phyloP scores from a whole-genome alignment of 176 grass and related monocot species.

The Juncus inflexus region DNA sequence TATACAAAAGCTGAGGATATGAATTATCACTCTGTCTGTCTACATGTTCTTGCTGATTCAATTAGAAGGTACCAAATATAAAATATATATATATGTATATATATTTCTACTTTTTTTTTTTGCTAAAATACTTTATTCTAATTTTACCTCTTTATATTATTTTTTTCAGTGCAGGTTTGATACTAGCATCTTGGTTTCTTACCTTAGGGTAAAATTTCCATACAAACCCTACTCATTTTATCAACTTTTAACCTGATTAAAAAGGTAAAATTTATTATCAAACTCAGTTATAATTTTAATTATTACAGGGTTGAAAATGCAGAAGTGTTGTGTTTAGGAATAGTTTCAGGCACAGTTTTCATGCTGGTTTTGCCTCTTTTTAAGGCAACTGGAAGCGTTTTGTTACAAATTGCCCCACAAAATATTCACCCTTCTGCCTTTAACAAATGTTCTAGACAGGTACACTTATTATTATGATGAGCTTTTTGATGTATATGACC shows the following conservation, averaged over 20 bases:
- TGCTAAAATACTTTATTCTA: conserved; percentile 6
- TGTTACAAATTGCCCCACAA: conserved; percentile 84
- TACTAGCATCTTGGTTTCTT: conserved; percentile 97
- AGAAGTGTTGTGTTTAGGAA: conserved; percentile 80
- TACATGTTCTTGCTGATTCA: conserved; percentile 95
- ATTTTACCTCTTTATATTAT: conserved; percentile 10
- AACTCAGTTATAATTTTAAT: conserved; percentile 11
- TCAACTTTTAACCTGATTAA: conserved; percentile 1
- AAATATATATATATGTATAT: too few species aligned
- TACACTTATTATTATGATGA: conserved; percentile 22
- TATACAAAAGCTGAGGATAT: conserved; percentile 97
- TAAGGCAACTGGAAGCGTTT: conserved; percentile 70
- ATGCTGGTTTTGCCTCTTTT: conserved; percentile 93
- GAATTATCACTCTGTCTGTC: conserved; percentile 91
- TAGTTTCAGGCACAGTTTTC: conserved; percentile 88
- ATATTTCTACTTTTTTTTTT: not conserved
- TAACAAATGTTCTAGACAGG: conserved; percentile 82
- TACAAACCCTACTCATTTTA: not conserved
- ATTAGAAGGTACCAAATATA: conserved; percentile 59
- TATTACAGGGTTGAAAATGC: conserved; percentile 80
- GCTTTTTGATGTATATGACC: too few species aligned
- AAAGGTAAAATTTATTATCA: conserved; percentile 8
- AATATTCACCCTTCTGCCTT: conserved; percentile 80
- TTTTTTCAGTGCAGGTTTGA: conserved; percentile 90
- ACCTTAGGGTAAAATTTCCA: conserved; percentile 61